Percentiles rank a stretch among this genome's conserved stretches.
Conservation (phyloP, 352 stramenopile species). For the Phytophthora idaei region DNA sequence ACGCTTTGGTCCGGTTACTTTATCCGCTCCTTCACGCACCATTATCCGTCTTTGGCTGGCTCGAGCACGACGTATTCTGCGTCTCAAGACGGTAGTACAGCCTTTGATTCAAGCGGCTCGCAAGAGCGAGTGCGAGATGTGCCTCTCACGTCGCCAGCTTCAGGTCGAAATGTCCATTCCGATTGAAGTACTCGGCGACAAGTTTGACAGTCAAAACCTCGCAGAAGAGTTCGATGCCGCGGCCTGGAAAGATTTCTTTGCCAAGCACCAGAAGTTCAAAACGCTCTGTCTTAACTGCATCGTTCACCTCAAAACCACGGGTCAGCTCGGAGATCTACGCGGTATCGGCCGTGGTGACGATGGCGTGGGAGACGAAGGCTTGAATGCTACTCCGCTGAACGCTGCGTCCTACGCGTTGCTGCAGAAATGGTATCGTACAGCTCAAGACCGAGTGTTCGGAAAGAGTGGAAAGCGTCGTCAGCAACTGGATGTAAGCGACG, state of each 20-base stretch:
- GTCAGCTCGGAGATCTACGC: constrained; percentile 27
- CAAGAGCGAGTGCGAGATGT: constrained; percentile 95
- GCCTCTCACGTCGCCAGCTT: constrained; percentile 93
- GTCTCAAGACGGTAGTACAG: constrained; percentile 90
- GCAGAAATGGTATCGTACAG: constrained; percentile 91
- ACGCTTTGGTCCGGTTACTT: constrained; percentile 90
- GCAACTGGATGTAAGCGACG: constrained; percentile 83
- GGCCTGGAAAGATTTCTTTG: constrained; percentile 96
- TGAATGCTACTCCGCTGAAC: constrained; percentile 71
- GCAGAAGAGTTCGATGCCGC: constrained; percentile 93
- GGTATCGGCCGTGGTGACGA: constrained; percentile 29
- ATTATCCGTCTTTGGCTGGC: constrained; percentile 94
- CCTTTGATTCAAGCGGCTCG: constrained; percentile 91
- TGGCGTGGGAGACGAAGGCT: constrained; percentile 42
- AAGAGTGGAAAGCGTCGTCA: constrained; percentile 65
- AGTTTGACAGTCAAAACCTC: constrained; percentile 90
- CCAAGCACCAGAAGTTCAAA: constrained; percentile 93
- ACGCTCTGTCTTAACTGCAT: constrained; percentile 95
- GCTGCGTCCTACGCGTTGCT: constrained; percentile 90
- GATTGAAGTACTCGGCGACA: constrained; percentile 92
- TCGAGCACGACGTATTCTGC: constrained; percentile 79
- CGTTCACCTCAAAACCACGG: constrained; percentile 67
- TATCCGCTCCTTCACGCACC: constrained; percentile 90
- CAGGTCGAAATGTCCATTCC: constrained; percentile 94
- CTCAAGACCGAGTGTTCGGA: constrained; percentile 89